Conservation (phyloP, 2,329 filamentous ascomycete species). For the Daldinia eschscholtzii region DNA sequence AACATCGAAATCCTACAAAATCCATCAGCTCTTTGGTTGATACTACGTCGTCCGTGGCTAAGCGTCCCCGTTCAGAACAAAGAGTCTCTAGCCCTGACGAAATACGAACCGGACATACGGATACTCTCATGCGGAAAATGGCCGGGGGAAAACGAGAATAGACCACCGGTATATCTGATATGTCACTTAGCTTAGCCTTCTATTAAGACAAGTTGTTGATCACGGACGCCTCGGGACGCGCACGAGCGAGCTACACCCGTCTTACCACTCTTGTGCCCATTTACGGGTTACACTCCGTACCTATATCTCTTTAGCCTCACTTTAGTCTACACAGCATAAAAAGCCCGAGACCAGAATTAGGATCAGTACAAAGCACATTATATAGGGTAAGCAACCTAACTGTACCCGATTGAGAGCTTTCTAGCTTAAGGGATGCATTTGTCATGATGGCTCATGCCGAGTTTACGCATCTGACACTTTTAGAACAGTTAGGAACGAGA, state of each 20-base stretch:
- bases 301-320: constrained; percentile 29
- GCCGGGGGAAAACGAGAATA: constrained; percentile 8
- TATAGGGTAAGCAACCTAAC: constrained; percentile 28
- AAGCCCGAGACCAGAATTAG: constrained; percentile 23
- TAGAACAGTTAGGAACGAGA: constrained; percentile 25
- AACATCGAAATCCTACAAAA: constrained; percentile 22
- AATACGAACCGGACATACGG: constrained; percentile 12
- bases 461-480: constrained; percentile 33
- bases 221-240: constrained; percentile 41
- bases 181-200: constrained; percentile 29
- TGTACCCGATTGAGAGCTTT: constrained; percentile 21
- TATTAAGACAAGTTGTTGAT: constrained; percentile 30
- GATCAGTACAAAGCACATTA: constrained; percentile 21
- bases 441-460: constrained; percentile 24
- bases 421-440: constrained; percentile 23
- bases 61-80: constrained; percentile 27
- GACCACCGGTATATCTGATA: constrained; percentile 30
- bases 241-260: constrained; percentile 36
- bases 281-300: constrained; percentile 37
- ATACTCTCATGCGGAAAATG: constrained; percentile 11
- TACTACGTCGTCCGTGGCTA: constrained; percentile 28
- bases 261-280: constrained; percentile 33
- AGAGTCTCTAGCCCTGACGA: constrained; percentile 8
- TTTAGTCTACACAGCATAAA: constrained; percentile 10
- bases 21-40: constrained; percentile 13